Conservation (phyloP, 768 basidiomycete species). For the Boletus pseudopeckii region DNA sequence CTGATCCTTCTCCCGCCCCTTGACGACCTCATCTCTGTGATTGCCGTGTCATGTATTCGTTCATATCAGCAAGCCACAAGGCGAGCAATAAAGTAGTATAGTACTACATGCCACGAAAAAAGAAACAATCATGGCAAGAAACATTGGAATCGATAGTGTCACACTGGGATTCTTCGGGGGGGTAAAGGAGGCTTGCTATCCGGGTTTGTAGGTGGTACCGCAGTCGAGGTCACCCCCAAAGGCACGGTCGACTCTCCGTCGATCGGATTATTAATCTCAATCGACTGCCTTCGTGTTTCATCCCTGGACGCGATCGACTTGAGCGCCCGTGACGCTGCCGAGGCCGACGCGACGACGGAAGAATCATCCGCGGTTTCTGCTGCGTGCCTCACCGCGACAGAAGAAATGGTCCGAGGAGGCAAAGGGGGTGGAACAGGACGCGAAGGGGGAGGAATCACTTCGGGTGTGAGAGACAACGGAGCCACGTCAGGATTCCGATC, state of each 20-base stretch:
- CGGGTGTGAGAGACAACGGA: constrained; percentile 28
- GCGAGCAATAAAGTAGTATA: not conserved
- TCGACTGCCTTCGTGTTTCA: constrained; percentile 31
- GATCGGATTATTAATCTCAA: constrained; percentile 16
- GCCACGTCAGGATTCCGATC: constrained; percentile 31
- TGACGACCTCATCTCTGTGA: constrained; percentile 3
- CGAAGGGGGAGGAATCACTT: constrained; percentile 18
- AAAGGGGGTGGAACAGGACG: constrained; percentile 37
- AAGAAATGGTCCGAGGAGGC: constrained; percentile 40
- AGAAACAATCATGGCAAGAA: not conserved
- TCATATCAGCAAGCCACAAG: not conserved
- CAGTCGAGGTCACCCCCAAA: constrained; percentile 2
- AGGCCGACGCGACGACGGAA: constrained; percentile 18
- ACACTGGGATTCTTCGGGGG: constrained; percentile 28
- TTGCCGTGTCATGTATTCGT: not conserved
- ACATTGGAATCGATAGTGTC: not conserved
- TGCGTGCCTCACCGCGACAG: constrained; percentile 30
- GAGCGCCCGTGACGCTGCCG: constrained; percentile 51
- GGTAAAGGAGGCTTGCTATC: constrained; percentile 33
- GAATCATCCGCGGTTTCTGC: constrained; percentile 25
- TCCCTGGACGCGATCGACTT: constrained; percentile 55
- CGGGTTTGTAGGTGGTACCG: not conserved
- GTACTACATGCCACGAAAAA: constrained; percentile 1
- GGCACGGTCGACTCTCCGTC: constrained; percentile 4
- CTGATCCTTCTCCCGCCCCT: too few relatives aligned